phyloP scores from a whole-genome alignment of 2,329 filamentous ascomycete species.

The Neopestalotiopsis sp. region DNA sequence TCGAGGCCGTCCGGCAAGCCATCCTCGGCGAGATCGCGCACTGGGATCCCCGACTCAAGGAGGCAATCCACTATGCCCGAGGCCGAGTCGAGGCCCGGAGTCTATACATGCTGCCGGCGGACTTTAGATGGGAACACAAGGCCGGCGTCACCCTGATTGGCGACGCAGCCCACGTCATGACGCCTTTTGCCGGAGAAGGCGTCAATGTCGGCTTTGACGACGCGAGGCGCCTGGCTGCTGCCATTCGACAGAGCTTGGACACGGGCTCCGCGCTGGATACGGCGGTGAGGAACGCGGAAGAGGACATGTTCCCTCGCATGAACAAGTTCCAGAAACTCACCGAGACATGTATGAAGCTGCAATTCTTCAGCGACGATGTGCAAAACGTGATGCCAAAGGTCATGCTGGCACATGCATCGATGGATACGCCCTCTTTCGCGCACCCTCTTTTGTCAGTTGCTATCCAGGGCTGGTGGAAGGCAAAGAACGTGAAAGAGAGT shows the following conservation, averaged over 20 bases:
- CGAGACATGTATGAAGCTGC: constrained; percentile 50
- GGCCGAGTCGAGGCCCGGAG: constrained; percentile 46
- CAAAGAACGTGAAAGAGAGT: neutral
- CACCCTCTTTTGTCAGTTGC: constrained; percentile 11
- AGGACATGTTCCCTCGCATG: constrained; percentile 44
- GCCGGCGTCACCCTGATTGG: constrained; percentile 60
- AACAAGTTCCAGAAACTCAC: constrained; percentile 45
- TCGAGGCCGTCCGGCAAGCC: constrained; percentile 42
- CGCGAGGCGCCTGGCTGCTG: constrained; percentile 52
- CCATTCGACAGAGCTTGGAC: constrained; percentile 41
- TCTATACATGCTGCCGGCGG: constrained; percentile 60
- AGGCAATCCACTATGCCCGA: constrained; percentile 46
- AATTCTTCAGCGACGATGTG: constrained; percentile 45
- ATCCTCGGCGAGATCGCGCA: constrained; percentile 41
- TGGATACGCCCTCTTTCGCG: neutral
- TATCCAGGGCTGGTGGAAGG: constrained; percentile 15
- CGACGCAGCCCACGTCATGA: constrained; percentile 66
- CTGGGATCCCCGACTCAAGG: constrained; percentile 49
- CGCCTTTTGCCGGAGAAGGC: constrained; percentile 63
- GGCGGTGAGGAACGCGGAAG: constrained; percentile 45
- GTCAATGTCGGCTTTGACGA: constrained; percentile 65
- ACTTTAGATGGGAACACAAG: constrained; percentile 51
- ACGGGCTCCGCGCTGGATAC: constrained; percentile 25
- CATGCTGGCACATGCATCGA: constrained; percentile 4
- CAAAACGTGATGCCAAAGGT: constrained; percentile 5